A percentile compares a stretch with the other conserved stretches of the same genome.
These are phyloP conservation scores for Plasmodium relictum DNA, from an alignment of 169 alveolate genomes.

Conservation along the genomic window DNA sequence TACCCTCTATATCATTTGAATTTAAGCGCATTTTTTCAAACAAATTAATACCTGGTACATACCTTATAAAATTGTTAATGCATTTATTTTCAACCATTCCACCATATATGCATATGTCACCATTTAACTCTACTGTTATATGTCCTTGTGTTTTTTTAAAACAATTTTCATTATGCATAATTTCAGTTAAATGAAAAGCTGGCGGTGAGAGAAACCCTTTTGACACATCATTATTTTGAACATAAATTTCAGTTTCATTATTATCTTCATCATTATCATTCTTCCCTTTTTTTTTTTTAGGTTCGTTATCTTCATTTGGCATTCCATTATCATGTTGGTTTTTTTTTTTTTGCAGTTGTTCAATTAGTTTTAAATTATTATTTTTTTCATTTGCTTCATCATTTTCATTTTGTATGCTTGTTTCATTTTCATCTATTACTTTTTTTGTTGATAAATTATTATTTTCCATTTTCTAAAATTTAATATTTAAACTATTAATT, in stretches of 20 bases:
- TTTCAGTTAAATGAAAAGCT: slow-evolving; percentile 71
- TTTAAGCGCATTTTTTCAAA: slow-evolving; percentile 69
- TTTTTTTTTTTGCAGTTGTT: no score
- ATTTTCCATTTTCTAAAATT: not conserved
- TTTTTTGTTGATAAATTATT: not conserved
- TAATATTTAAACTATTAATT: no score
- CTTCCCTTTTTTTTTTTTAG: no score
- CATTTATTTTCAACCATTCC: slow-evolving; percentile 60
- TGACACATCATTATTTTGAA: slow-evolving; percentile 34
- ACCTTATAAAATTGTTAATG: slow-evolving; percentile 66
- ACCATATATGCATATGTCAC: slow-evolving; percentile 76
- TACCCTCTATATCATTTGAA: slow-evolving; percentile 46
- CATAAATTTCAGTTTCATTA: no score
- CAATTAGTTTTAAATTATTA: no score
- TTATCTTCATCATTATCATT: not conserved
- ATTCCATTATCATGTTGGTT: no score
- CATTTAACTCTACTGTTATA: slow-evolving; percentile 71
- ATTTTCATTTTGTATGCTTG: no score
- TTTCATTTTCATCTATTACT: no score
- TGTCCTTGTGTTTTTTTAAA: slow-evolving; percentile 73
- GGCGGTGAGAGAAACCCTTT: slow-evolving; percentile 75
- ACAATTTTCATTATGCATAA: slow-evolving; percentile 73
- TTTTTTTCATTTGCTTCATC: no score
- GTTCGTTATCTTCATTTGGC: no score
- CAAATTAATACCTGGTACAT: slow-evolving; percentile 76